Percentiles rank a stretch among this genome's conserved stretches.
Conservation (phyloP, 106 monocot species). For the Dendrobium huoshanense region DNA sequence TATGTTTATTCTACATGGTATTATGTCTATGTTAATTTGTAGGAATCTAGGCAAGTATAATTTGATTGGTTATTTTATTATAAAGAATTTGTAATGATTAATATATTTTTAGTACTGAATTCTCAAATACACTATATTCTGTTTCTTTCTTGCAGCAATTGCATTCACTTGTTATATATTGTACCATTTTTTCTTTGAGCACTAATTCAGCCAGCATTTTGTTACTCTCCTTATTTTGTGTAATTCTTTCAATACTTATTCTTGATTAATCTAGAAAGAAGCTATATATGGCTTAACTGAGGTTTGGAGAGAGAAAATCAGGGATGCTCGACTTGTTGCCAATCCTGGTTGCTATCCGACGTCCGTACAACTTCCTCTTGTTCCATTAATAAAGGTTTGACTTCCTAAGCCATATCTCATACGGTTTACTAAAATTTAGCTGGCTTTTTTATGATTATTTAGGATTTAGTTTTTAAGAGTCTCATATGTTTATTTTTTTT, state of each 20-base stretch:
- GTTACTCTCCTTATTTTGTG: not conserved
- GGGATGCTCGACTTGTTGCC: conserved; percentile 71
- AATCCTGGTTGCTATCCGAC: conserved; percentile 99
- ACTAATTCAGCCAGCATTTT: not conserved
- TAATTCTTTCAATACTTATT: not conserved
- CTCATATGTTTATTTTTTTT: not conserved
- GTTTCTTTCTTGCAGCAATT: not conserved
- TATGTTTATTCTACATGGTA: not conserved
- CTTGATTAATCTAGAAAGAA: conserved; percentile 58
- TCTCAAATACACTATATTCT: not conserved
- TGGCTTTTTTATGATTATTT: not conserved
- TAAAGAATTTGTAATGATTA: not conserved
- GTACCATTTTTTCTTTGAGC: not conserved
- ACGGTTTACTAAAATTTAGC: not conserved
- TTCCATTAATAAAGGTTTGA: conserved; percentile 87
- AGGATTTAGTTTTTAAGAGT: not conserved
- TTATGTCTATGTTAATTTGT: not conserved
- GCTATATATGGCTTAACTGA: conserved; percentile 87
- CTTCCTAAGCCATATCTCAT: not conserved
- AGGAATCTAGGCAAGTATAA: not conserved
- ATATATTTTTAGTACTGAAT: not conserved
- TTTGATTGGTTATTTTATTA: not conserved
- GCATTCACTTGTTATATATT: not conserved
- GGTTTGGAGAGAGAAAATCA: conserved; percentile 58
- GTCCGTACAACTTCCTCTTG: conserved; percentile 85